Conservation (phyloP, 1,284 basidiomycete genomes). For the Trichosporon ovoides region DNA sequence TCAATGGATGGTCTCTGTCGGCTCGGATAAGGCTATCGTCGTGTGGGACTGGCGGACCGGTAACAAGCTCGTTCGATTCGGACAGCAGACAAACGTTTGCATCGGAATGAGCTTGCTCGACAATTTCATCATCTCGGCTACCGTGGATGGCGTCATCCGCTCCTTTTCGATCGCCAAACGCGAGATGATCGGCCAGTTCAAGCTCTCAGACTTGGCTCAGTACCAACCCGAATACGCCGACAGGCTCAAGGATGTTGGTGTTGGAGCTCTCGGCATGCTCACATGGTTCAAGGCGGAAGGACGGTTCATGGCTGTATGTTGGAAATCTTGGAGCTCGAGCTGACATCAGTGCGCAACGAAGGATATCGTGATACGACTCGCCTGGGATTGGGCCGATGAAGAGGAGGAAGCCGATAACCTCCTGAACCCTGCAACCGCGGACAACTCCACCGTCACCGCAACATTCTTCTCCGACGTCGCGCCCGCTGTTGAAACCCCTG, state of each 20-base stretch:
- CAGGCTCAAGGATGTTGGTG: slow-evolving; percentile 67
- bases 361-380: slow-evolving; percentile 75
- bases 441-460: not conserved
- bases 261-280: slow-evolving; percentile 26
- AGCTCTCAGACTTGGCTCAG: slow-evolving; percentile 70
- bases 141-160: slow-evolving; percentile 83
- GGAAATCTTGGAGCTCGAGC: no score
- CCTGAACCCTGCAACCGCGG: not conserved
- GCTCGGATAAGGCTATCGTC: slow-evolving; percentile 80
- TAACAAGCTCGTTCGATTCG: slow-evolving; percentile 80
- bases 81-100: slow-evolving; percentile 86
- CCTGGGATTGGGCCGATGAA: slow-evolving; percentile 66
- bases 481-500: not conserved
- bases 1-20: slow-evolving; percentile 78
- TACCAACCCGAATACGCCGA: slow-evolving; percentile 55
- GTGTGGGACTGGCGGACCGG: slow-evolving; percentile 67
- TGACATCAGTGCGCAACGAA: slow-evolving; percentile 73
- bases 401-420: slow-evolving; percentile 15
- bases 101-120: slow-evolving; percentile 79
- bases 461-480: slow-evolving; percentile 1
- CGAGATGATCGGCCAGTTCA: slow-evolving; percentile 88
- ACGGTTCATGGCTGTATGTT: slow-evolving; percentile 81
- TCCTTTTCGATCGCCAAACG: slow-evolving; percentile 82
- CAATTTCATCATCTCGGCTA: slow-evolving; percentile 71
- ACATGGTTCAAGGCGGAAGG: slow-evolving; percentile 88